These are phyloP conservation scores for Trichoderma breve DNA, from an alignment of 2,329 filamentous ascomycete genomes.

Conservation along the genomic window DNA sequence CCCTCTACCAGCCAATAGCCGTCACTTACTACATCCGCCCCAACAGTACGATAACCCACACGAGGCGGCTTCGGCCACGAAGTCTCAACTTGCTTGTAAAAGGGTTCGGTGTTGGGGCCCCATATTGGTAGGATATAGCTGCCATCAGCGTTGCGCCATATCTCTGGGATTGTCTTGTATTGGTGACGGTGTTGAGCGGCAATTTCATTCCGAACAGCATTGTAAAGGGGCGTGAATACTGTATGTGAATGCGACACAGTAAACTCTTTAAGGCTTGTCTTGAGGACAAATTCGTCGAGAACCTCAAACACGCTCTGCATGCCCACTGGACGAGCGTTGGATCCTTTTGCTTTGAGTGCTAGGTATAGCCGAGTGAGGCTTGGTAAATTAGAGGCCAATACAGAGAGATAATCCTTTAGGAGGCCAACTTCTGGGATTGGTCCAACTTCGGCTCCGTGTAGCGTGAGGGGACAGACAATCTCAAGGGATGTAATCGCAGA, in stretches of 20 bases:
- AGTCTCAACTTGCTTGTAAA: neutral
- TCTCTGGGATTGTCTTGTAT: neutral
- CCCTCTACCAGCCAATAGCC: neutral
- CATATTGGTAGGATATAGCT: neutral
- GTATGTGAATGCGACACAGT: neutral
- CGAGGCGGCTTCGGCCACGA: neutral
- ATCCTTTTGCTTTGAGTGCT: neutral
- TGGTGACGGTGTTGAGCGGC: neutral
- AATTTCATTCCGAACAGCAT: neutral
- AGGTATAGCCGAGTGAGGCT: neutral
- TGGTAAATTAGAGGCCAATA: neutral
- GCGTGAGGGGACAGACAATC: neutral
- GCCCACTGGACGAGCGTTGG: neutral
- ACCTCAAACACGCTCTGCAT: neutral
- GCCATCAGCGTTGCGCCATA: neutral
- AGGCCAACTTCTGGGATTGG: neutral
- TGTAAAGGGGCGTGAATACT: neutral
- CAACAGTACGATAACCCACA: neutral
- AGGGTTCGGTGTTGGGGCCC: neutral
- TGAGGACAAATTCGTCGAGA: neutral
- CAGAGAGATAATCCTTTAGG: neutral
- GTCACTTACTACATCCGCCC: neutral
- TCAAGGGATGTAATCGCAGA: neutral
- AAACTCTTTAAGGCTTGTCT: neutral
- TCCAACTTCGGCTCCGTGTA: neutral